Evolutionary conservation across 1,284 basidiomycete species (phyloP).

Genomic region (Moesziomyces sp.): DNA sequence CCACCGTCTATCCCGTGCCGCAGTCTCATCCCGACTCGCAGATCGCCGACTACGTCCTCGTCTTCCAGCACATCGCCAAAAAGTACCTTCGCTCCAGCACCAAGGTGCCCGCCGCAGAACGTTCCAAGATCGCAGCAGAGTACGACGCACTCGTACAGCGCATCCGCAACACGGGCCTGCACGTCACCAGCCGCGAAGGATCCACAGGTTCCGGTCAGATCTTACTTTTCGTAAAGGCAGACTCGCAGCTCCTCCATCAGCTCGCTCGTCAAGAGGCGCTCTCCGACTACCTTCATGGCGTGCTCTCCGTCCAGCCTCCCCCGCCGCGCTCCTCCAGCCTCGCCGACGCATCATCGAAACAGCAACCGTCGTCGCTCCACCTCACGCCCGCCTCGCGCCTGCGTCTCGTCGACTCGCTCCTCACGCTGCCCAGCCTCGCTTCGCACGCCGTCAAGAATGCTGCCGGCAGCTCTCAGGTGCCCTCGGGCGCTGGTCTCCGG

Average conservation of each 20-base stretch:
- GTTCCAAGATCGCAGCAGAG: conserved; percentile 42
- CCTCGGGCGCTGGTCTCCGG: conserved; percentile 54
- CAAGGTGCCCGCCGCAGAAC: conserved; percentile 41
- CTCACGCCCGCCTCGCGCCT: conserved; percentile 54
- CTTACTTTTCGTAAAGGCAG: conserved; percentile 59
- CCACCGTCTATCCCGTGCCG: conserved; percentile 21
- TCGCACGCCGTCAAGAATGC: conserved; percentile 26
- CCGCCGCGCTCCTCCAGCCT: conserved; percentile 37
- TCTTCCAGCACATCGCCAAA: conserved; percentile 53
- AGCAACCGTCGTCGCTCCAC: conserved; percentile 4
- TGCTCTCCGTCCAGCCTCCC: conserved; percentile 39
- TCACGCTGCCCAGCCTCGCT: conserved; percentile 41
- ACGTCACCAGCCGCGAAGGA: conserved; percentile 54
- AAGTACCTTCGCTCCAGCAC: conserved; percentile 35
- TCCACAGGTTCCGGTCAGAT: conserved; percentile 42
- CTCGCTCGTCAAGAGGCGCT: conserved; percentile 43
- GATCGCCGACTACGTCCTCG: conserved; percentile 58
- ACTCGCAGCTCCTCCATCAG: conserved; percentile 24
- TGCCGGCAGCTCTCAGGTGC: conserved; percentile 9
- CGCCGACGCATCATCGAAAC: neutral
- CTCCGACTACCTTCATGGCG: conserved; percentile 61
- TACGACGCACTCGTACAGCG: conserved; percentile 39
- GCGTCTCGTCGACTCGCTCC: conserved; percentile 53
- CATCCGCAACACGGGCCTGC: conserved; percentile 48
- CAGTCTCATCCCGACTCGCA: conserved; percentile 36